Evolutionary conservation across 495 filamentous ascomycete genomes (phyloP).

Genomic region (Pseudomonodictys pantanalensis): DNA sequence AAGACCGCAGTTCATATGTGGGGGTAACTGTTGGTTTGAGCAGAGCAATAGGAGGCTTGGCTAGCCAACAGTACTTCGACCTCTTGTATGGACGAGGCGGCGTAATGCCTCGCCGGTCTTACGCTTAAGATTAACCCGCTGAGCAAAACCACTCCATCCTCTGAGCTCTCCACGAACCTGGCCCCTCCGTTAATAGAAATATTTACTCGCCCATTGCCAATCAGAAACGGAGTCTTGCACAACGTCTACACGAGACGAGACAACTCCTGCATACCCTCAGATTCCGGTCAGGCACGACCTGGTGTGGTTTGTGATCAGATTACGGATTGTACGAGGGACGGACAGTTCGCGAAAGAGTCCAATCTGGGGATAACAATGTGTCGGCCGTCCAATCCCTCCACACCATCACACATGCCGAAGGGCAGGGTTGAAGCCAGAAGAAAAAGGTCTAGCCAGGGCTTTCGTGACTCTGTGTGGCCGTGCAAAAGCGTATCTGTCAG

Average conservation of each 20-base stretch:
- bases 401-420: background rate
- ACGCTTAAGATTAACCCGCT: slow-evolving; percentile 31
- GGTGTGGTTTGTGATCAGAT: background rate
- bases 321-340: background rate
- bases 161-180: slow-evolving; percentile 9
- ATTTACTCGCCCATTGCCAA: slow-evolving; percentile 22
- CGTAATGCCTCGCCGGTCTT: slow-evolving; percentile 27
- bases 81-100: slow-evolving; percentile 13
- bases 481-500: slow-evolving; percentile 28
- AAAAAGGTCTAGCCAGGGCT: slow-evolving; percentile 9
- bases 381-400: background rate
- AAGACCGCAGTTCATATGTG: no score
- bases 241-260: slow-evolving; percentile 26
- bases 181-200: slow-evolving; percentile 29
- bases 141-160: slow-evolving; percentile 9
- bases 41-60: no score
- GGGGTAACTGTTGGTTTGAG: no score
- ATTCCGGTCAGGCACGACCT: slow-evolving; percentile 26
- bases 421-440: slow-evolving; percentile 8
- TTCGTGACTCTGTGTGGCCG: slow-evolving; percentile 26
- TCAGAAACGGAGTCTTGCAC: slow-evolving; percentile 9
- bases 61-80: no score
- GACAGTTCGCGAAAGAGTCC: background rate
- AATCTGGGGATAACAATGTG: slow-evolving; percentile 2
- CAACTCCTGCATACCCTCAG: slow-evolving; percentile 26